Base-by-base conservation (phyloP, 176 grass and related monocot species). In the Thalia dealbata region DNA sequence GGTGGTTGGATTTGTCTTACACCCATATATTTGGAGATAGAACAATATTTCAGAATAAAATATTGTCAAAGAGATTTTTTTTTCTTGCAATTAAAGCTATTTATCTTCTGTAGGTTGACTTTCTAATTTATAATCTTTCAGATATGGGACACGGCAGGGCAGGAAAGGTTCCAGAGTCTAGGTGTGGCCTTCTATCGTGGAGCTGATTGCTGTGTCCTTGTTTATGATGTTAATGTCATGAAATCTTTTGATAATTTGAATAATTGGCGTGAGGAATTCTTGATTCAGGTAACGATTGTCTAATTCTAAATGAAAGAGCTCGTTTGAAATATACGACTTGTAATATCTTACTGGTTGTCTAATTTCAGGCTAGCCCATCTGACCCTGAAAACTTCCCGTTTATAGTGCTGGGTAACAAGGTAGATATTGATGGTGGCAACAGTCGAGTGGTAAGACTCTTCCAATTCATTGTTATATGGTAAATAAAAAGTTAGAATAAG, bases 191-290 rank as follows among this genome's bases (percentile, higher is more conserved):
- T 72, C 50, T 72, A 72, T n/a, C 70, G 70, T 54, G 70, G 70
- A 52, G 70, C 50, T 72, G 70, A 72, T 72, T 72, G 70, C 30
- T 72, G 70, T 54, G 70, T 72, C 25, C 70, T 72, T 11, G 70
- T 72, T 9, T 72, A 72, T 72, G 50, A 72, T 72, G 70, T 72
- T 72, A 72, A 72, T 54, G 70, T 72, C 13, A 72, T 72, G 48
- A 72, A 72, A 32, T 72, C 70, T 29, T 72, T 72, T 72, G 70
- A 72, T 54, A 72, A 72, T 30, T 52, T 72, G 50, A 72, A 72
- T 52, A 72, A 72, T 72, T 72, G 70, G 70, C 70, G 50, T 6
- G 70, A 72, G 25, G 70, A 72, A 72, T 72, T 72, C 54, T 16
- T 72, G 26, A 29, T 72, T 72, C 50, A 72, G 70, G 70, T 72